Evolutionary conservation across 768 basidiomycete genomes (phyloP), one percentile per base, ranked within the genome.

Genomic region (Baorangia bicolor): DNA sequence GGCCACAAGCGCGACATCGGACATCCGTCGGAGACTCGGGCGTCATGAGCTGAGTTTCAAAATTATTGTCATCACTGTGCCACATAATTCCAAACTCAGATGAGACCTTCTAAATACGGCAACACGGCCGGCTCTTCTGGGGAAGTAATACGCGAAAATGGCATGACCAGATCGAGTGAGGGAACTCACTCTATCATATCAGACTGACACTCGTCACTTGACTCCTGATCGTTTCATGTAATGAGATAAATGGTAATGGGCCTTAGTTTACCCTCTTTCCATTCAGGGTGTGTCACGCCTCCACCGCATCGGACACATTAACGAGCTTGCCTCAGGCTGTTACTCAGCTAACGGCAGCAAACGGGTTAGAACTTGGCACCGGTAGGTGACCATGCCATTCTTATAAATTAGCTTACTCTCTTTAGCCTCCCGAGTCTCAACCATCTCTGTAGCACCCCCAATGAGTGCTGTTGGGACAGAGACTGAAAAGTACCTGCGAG

Each of bases 401-500:
- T 51, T 66, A 66, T 66, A 66, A 66, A 66, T 68, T 59, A 42
- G 42, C 42, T 49, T 45, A 37, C 35, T 2, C 8, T 31, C 30
- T 0, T 20, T 12, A 18, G 16, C 18, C 6, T 18, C 31, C 10
- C 31, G 39, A 45, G 18, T 7, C 25, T 35, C n/a, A 18, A 5
- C 27, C 34, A 25, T 50, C 51, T 49, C 35, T 30, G 21, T 27
- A 42, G 8, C 20, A 13, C 25, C 14, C 37, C 12, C 41, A 39
- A 66, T 66, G 61, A 35, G 43, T 35, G 46, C n/a, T 18, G 64
- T 67, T 12, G 61, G 67, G 1, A 20, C 55, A 38, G 64, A 64
- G 25, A 58, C 72, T 14, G 67, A 70, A 63, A 63, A 55, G 47
- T 73, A 71, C 55, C 54, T 76, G 49, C 71, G 75, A 33, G 59